Conservation (phyloP, 2,329 filamentous ascomycete genomes). For the Calonectria henricotiae region DNA sequence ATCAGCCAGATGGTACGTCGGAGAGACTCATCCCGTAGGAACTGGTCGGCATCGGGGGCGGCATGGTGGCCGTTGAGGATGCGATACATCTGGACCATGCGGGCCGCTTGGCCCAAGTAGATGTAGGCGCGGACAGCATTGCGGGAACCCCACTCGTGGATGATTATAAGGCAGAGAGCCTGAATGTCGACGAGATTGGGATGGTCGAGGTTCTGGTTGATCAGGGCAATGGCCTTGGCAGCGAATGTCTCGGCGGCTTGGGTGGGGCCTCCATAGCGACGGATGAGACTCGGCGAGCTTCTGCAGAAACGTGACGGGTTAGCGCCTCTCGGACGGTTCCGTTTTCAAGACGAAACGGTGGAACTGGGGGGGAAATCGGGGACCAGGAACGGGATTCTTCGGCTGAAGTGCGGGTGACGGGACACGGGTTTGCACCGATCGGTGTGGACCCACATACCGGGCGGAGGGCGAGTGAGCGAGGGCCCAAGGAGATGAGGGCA, state of each 20-base stretch:
- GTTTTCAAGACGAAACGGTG: conserved; percentile 26
- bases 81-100: conserved; percentile 77
- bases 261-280: conserved; percentile 72
- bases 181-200: conserved; percentile 75
- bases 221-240: conserved; percentile 70
- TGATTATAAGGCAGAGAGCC: conserved; percentile 73
- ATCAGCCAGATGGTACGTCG: conserved; percentile 76
- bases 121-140: conserved; percentile 77
- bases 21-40: conserved; percentile 75
- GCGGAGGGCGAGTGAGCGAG: conserved; percentile 45
- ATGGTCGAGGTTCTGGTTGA: conserved; percentile 74
- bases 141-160: conserved; percentile 76
- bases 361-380: conserved; percentile 33
- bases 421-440: conserved; percentile 45
- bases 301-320: conserved; percentile 54
- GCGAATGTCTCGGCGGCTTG: conserved; percentile 74
- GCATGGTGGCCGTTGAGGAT: conserved; percentile 72
- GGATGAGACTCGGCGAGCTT: conserved; percentile 71
- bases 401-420: conserved; percentile 46
- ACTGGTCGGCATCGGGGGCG: conserved; percentile 70
- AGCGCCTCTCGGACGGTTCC: conserved; percentile 22
- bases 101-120: conserved; percentile 75
- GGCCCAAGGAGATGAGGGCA: conserved; percentile 46
- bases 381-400: conserved; percentile 42
- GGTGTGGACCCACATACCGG: conserved; percentile 50